A percentile compares a stretch with the other conserved stretches of the same genome.
Conservation (phyloP, 2,329 filamentous ascomycete genomes). For the Meredithiella fracta region DNA sequence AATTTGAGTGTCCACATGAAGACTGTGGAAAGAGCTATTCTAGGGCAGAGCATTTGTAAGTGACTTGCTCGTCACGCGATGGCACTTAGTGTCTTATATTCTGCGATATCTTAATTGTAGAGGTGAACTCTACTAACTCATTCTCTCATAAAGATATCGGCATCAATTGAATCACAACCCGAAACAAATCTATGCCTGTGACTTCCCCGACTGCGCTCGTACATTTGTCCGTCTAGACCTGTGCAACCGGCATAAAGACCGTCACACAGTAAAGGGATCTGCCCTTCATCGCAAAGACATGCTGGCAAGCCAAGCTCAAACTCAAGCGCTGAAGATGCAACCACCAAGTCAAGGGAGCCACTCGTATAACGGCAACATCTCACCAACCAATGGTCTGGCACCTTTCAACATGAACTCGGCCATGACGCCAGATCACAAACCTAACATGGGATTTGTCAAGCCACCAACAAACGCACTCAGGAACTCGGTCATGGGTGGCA, state of each 20-base stretch:
- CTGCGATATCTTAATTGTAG: too few relatives aligned
- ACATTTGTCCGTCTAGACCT: constrained; percentile 89
- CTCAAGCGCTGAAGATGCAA: constrained; percentile 2
- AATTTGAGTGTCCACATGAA: constrained; percentile 68
- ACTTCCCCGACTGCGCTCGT: constrained; percentile 77
- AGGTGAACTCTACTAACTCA: background rate
- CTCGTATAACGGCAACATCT: background rate
- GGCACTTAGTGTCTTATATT: background rate
- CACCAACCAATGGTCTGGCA: background rate
- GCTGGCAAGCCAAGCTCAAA: constrained; percentile 18
- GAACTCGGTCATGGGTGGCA: background rate
- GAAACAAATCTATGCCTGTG: constrained; percentile 87
- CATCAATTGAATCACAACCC: constrained; percentile 93
- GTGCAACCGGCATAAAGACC: constrained; percentile 68
- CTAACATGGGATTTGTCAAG: constrained; percentile 24
- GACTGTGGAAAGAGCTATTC: constrained; percentile 95
- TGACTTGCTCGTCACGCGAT: constrained; percentile 17
- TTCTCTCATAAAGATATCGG: constrained; percentile 40
- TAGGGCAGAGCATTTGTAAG: constrained; percentile 81
- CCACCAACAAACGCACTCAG: background rate
- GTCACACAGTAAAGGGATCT: constrained; percentile 64
- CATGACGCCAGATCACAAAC: constrained; percentile 32
- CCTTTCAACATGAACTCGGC: constrained; percentile 17
- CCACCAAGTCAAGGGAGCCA: background rate
- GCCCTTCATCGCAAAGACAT: constrained; percentile 56